phyloP scores from a whole-genome alignment of 441 rosid species.

The Bocquillonia castaneifolia region DNA sequence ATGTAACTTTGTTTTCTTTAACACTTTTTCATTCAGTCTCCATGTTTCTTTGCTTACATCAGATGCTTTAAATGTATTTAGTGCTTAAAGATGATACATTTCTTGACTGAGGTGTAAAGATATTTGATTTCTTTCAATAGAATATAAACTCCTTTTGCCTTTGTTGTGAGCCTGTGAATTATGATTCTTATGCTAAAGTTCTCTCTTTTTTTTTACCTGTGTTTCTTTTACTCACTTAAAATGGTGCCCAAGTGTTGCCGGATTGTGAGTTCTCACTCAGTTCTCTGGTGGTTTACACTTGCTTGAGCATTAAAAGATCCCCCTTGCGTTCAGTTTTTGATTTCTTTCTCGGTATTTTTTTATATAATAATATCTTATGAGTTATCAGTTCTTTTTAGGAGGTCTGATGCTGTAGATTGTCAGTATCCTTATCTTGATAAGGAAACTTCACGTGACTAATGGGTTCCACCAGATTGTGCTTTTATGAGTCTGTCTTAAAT shows the following conservation, averaged over 20 bases:
- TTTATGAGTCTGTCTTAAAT: constrained; percentile 3
- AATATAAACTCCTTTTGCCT: too few relatives aligned
- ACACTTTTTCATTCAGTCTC: too few relatives aligned
- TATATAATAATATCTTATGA: background rate
- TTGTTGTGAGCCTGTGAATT: background rate
- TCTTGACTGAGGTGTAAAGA: background rate
- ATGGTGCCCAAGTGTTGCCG: background rate
- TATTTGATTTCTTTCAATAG: background rate
- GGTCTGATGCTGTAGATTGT: background rate
- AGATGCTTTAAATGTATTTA: background rate
- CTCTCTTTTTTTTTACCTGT: background rate
- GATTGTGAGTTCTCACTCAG: background rate
- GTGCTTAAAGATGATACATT: background rate
- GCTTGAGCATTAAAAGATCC: background rate
- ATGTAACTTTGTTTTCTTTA: background rate
- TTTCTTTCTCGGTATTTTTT: background rate
- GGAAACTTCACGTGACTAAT: constrained; percentile 2
- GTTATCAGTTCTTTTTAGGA: background rate
- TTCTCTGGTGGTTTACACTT: background rate
- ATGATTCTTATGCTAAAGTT: background rate
- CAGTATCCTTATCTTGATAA: constrained; percentile 11
- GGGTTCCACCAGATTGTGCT: constrained; percentile 8
- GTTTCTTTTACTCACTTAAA: background rate
- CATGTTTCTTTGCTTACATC: too few relatives aligned
- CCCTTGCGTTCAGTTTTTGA: background rate